phyloP scores from a whole-genome alignment of 352 stramenopile species.

The Pythium aquatile region DNA sequence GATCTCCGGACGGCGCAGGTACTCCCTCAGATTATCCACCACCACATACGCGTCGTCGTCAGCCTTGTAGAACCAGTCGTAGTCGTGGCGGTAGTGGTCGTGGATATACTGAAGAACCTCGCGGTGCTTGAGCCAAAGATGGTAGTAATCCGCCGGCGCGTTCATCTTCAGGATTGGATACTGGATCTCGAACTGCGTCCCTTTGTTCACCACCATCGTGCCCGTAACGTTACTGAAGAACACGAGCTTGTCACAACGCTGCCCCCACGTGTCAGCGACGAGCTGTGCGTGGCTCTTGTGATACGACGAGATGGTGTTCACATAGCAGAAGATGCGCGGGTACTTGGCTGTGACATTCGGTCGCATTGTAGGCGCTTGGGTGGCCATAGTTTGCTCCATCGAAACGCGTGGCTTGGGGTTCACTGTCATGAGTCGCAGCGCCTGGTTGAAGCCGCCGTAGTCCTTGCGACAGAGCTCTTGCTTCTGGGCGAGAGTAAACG shows the following conservation, averaged over 20 bases:
- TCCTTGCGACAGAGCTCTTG: conserved; percentile 55
- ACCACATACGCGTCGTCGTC: conserved; percentile 80
- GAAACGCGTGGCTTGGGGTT: conserved; percentile 22
- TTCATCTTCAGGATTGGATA: conserved; percentile 67
- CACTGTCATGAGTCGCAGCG: conserved; percentile 47
- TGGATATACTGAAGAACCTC: conserved; percentile 58
- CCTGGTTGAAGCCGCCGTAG: conserved; percentile 38
- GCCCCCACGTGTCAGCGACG: conserved; percentile 78
- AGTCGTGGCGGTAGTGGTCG: conserved; percentile 64
- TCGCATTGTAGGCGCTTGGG: not conserved
- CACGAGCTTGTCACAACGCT: conserved; percentile 75
- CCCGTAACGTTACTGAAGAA: conserved; percentile 82
- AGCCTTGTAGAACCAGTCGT: conserved; percentile 84
- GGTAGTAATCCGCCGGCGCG: conserved; percentile 60
- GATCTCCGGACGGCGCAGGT: conserved; percentile 58
- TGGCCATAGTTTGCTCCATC: not conserved
- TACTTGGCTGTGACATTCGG: conserved; percentile 20
- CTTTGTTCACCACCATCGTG: conserved; percentile 36
- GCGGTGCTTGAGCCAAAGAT: conserved; percentile 77
- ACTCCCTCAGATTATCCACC: conserved; percentile 64
- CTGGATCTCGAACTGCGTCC: conserved; percentile 19
- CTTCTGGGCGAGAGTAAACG: conserved; percentile 27
- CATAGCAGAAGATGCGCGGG: conserved; percentile 66
- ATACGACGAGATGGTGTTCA: conserved; percentile 79
- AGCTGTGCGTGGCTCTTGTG: conserved; percentile 57